These are phyloP conservation scores for Solanum pennellii DNA, from an alignment of 257 asterid genomes.

Conservation along the genomic window DNA sequence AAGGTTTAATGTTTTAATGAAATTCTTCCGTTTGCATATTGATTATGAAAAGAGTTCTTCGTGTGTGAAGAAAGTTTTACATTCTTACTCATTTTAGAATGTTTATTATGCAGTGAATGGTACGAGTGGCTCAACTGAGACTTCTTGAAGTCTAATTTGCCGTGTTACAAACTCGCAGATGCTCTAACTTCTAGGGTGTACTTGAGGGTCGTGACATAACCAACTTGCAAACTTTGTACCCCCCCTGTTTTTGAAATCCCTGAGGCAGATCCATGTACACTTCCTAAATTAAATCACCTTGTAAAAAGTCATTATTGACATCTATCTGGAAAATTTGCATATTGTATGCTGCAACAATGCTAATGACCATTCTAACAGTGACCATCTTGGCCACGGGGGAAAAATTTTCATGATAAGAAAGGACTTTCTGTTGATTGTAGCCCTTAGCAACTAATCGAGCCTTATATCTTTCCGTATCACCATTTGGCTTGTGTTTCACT, in stretches of 20 bases:
- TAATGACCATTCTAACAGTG: not conserved
- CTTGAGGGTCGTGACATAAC: not conserved
- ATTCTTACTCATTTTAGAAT: too few species aligned
- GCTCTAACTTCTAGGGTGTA: too few species aligned
- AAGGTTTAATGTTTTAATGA: too few species aligned
- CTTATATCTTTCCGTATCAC: not conserved
- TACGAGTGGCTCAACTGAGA: too few species aligned
- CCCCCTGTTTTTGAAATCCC: not conserved
- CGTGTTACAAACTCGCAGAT: too few species aligned
- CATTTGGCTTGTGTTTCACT: not conserved
- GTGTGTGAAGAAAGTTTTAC: too few species aligned
- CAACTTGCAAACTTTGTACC: not conserved
- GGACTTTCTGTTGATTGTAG: too few species aligned
- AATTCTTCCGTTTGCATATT: too few species aligned
- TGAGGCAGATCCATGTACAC: not conserved
- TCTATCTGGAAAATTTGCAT: not conserved
- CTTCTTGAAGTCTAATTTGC: too few species aligned
- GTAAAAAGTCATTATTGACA: not conserved
- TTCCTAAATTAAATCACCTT: not conserved
- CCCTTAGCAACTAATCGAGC: not conserved
- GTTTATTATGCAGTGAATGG: too few species aligned
- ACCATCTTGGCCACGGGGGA: not conserved
- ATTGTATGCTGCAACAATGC: not conserved
- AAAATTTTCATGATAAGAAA: too few species aligned
- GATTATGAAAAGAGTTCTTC: too few species aligned